These are phyloP conservation scores for Ustilaginoidea virens DNA, from an alignment of 2,329 filamentous ascomycete genomes.

Conservation along the genomic window DNA sequence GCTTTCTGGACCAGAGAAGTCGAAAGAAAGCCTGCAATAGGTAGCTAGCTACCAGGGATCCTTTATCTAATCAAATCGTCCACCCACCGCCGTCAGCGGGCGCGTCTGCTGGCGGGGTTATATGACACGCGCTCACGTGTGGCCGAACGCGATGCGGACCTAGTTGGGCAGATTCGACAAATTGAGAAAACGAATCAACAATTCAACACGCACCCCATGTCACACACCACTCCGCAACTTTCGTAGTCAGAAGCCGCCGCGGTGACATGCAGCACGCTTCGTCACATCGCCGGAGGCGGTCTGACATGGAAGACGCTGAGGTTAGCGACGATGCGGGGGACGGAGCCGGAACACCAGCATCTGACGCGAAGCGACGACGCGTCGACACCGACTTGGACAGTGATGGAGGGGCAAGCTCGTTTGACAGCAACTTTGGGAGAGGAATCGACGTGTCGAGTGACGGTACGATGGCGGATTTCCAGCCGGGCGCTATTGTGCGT, in stretches of 20 bases:
- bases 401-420: slow-evolving; percentile 6
- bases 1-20: too few relatives aligned
- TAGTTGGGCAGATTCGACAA: too few relatives aligned
- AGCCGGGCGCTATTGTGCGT: slow-evolving; percentile 75
- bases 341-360: slow-evolving; percentile 10
- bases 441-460: slow-evolving; percentile 6
- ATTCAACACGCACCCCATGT: too few relatives aligned
- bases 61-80: too few relatives aligned
- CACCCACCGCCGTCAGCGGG: too few relatives aligned
- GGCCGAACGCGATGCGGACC: too few relatives aligned
- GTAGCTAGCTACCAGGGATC: too few relatives aligned
- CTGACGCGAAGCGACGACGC: slow-evolving; percentile 22
- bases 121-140: slow-evolving; percentile 1
- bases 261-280: slow-evolving; percentile 14
- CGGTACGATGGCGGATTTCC: slow-evolving; percentile 23
- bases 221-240: not conserved
- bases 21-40: too few relatives aligned
- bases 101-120: not conserved
- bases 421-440: slow-evolving; percentile 5
- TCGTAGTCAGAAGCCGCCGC: not conserved
- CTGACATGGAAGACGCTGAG: slow-evolving; percentile 24
- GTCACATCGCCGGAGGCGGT: slow-evolving; percentile 27
- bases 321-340: slow-evolving; percentile 15
- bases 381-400: slow-evolving; percentile 11
- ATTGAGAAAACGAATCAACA: too few relatives aligned